Evolutionary conservation across 2,329 filamentous ascomycete genomes (phyloP), one percentile per base, ranked within the genome.

Genomic region (Fusarium ramigenum): DNA sequence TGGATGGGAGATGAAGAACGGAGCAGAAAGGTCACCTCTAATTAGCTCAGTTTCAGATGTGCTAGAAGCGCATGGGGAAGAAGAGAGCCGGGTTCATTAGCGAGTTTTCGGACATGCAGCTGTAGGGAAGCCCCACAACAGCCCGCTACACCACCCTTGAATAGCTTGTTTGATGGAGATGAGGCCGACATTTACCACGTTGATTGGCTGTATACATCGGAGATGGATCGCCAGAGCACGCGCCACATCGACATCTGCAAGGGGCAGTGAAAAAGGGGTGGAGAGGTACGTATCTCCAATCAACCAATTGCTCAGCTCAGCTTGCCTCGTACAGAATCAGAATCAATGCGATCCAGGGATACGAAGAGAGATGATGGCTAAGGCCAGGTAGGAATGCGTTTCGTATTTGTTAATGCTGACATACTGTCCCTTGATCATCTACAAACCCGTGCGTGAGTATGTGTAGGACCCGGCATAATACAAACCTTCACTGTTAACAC

Each of bases 11-110:
- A 78, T 77, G 76, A 78, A 44, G 53, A 70, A 75, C 56, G 70
- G 70, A 70, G 57, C 59, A 65, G 49, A 65, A 46, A 25, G 65
- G 37, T 57, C 52, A 60, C 64, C 65, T 72, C 60, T 63, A 63
- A 61, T 75, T 78, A 77, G 76, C 52, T 56, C 58, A 40, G 76
- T 78, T 78, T 78, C 77, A 78, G 72, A 77, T 42, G 74, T 69
- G 46, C 52, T 63, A 60, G 34, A 57, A 59, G 49, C 52, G 39
- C 63, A 69, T 68, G 63, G 68, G 56, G 63, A 60, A 40, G 44
- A 60, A 53, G 37, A 66, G 63, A 50, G 50, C 60, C 28, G 46
- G 58, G 47, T 63, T 37, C 52, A 56, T 37, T 65, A 58, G 63
- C 61, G 69, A 60, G 63, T 42, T 60, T 61, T 56, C 44, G 54